A percentile compares a stretch with the other conserved stretches of the same genome.
phyloP scores from a whole-genome alignment of 1,284 basidiomycete genomes.

The Melampsora abietis-canadensis region DNA sequence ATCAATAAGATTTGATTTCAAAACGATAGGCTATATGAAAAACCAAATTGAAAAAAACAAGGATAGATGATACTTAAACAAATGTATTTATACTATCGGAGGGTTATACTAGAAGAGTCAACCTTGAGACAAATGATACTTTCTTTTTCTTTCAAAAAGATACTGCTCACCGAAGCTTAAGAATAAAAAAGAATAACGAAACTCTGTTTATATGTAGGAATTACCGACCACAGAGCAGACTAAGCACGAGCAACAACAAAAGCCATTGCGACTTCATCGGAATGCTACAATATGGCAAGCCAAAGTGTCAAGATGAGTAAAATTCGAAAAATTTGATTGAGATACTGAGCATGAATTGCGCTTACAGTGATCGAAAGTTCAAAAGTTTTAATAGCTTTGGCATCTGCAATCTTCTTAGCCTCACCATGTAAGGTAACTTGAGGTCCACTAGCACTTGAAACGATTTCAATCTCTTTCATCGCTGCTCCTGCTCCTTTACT shows the following conservation, averaged over 20 bases:
- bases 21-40: too few species aligned
- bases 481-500: constrained; percentile 87
- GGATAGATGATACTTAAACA: too few species aligned
- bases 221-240: neutral
- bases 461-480: constrained; percentile 95
- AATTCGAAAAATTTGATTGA: neutral
- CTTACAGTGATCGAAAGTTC: constrained; percentile 71
- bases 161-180: too few species aligned
- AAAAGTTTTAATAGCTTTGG: constrained; percentile 71
- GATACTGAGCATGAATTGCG: neutral
- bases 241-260: constrained; percentile 29
- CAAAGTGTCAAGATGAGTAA: neutral
- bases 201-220: too few species aligned
- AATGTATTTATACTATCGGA: too few species aligned
- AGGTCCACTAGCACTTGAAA: constrained; percentile 59
- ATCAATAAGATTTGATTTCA: too few species aligned
- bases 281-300: constrained; percentile 56
- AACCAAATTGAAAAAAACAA: too few species aligned
- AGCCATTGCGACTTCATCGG: constrained; percentile 39
- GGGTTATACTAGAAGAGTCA: too few species aligned
- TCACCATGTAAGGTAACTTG: constrained; percentile 68
- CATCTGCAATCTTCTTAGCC: constrained; percentile 68
- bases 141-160: too few species aligned
- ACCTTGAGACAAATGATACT: too few species aligned
- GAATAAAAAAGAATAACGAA: too few species aligned